phyloP scores from a whole-genome alignment of 306 rosid genomes.

The Quercus rubra region DNA sequence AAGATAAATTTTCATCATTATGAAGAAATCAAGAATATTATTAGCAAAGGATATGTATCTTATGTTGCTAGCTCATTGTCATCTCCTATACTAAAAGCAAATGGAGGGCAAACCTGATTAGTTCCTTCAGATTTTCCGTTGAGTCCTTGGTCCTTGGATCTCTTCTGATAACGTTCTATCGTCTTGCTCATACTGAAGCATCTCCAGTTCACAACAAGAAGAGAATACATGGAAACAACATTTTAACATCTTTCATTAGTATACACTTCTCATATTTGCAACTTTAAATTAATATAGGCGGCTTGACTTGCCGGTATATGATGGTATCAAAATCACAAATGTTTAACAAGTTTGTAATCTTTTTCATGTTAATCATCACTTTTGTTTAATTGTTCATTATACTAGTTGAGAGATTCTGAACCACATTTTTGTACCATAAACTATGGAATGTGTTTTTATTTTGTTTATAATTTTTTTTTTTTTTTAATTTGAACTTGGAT shows the following conservation, averaged over 20 bases:
- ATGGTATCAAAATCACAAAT: background rate
- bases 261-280: background rate
- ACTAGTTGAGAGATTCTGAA: background rate
- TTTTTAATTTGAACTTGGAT: too few species aligned
- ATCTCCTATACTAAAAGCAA: background rate
- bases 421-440: too few species aligned
- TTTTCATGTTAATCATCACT: background rate
- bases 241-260: background rate
- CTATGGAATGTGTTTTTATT: too few species aligned
- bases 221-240: background rate
- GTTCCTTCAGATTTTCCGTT: conserved; percentile 32
- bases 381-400: background rate
- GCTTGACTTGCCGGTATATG: background rate
- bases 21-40: background rate
- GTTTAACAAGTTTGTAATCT: background rate
- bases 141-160: conserved; percentile 43
- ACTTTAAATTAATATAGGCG: background rate
- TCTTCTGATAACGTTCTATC: conserved; percentile 70
- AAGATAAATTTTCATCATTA: background rate
- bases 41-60: background rate
- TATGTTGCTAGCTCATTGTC: background rate
- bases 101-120: conserved; percentile 48
- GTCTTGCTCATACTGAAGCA: conserved; percentile 69
- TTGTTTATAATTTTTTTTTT: too few species aligned
- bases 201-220: conserved; percentile 23